Conservation (phyloP, 2,329 filamentous ascomycete species). For the Trichoderma breve region DNA sequence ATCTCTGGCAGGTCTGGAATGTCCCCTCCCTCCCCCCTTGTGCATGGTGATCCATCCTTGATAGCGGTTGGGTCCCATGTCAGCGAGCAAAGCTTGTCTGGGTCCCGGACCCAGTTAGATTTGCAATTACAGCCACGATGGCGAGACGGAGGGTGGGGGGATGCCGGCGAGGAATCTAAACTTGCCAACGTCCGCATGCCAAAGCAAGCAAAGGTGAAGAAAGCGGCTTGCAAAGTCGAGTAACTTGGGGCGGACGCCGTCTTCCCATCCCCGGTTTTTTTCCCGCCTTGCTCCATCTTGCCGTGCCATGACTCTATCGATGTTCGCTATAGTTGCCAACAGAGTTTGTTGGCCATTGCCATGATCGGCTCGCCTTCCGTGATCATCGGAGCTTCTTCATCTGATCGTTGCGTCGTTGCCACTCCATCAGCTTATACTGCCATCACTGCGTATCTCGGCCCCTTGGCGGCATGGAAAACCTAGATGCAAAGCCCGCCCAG, state of each 20-base stretch:
- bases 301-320: background rate
- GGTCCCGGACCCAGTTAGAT: conserved; percentile 17
- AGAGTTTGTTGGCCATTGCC: background rate
- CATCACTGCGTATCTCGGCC: background rate
- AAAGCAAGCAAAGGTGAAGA: background rate
- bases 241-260: conserved; percentile 9
- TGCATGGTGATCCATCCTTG: conserved; percentile 18
- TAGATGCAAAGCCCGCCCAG: background rate
- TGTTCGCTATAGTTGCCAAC: background rate
- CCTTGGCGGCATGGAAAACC: background rate
- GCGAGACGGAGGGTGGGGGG: conserved; percentile 18
- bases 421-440: background rate
- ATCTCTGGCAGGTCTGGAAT: conserved; percentile 2
- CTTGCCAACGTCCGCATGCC: conserved; percentile 16
- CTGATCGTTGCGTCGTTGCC: background rate
- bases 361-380: conserved; percentile 9
- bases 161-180: conserved; percentile 13
- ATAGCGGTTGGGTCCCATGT: conserved; percentile 15
- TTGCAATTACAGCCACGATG: conserved; percentile 21
- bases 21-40: background rate
- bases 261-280: conserved; percentile 14
- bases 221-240: conserved; percentile 1
- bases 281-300: background rate
- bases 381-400: background rate
- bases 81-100: conserved; percentile 20